phyloP scores from a whole-genome alignment of 192 early-diverging fungal species.

The Lobosporangium transversale region DNA sequence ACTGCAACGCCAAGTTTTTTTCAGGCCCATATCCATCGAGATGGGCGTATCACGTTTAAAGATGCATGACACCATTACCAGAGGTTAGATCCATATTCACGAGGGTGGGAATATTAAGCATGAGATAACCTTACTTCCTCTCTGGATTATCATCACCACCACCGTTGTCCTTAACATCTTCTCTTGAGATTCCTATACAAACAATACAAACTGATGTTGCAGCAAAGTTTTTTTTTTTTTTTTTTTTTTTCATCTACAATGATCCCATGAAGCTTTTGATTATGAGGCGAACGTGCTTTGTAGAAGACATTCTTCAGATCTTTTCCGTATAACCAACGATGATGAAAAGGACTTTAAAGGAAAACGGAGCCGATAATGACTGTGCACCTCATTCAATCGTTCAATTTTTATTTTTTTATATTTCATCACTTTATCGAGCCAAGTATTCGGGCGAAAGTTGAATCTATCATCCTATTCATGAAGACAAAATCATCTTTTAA shows the following conservation, averaged over 20 bases:
- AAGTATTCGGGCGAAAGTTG: conserved; percentile 36
- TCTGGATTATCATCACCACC: neutral
- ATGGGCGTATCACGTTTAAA: conserved; percentile 29
- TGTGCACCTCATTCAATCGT: too few species aligned
- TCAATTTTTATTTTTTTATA: too few species aligned
- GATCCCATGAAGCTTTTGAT: too few species aligned
- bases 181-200: conserved; percentile 4
- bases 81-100: conserved; percentile 40
- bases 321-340: too few species aligned
- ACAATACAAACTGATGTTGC: too few species aligned
- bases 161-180: neutral
- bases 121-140: conserved; percentile 17
- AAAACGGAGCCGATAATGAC: too few species aligned
- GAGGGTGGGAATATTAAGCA: conserved; percentile 26
- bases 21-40: conserved; percentile 31
- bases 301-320: too few species aligned
- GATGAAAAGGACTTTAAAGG: too few species aligned
- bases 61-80: conserved; percentile 20
- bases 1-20: conserved; percentile 42
- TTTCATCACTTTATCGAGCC: neutral
- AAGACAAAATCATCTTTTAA: conserved; percentile 40
- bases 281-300: too few species aligned
- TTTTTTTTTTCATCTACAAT: neutral
- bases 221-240: neutral
- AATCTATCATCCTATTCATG: conserved; percentile 24